Conservation (phyloP, 371 early-diverging fungal genomes). For the Phascolomyces articulosus region DNA sequence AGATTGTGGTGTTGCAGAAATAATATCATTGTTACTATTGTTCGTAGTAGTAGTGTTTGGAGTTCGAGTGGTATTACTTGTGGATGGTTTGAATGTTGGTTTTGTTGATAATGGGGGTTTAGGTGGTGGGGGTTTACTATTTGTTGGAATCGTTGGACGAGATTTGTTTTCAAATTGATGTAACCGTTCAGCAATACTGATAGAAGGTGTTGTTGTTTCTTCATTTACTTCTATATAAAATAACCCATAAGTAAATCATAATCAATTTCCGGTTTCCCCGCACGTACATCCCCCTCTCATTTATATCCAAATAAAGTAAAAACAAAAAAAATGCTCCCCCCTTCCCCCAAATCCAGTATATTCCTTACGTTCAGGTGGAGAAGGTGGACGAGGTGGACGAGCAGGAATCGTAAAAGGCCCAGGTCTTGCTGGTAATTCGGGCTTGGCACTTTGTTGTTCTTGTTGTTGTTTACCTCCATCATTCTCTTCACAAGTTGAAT, state of each 20-base stretch:
- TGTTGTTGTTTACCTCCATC: neutral
- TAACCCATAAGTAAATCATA: neutral
- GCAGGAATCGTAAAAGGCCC: slow-evolving; percentile 19
- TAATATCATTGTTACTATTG: neutral
- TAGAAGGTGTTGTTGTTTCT: slow-evolving; percentile 3
- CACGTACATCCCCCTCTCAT: no score
- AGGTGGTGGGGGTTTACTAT: slow-evolving; percentile 23
- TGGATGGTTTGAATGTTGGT: slow-evolving; percentile 9
- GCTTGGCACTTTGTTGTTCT: slow-evolving; percentile 1
- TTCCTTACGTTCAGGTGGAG: slow-evolving; percentile 1
- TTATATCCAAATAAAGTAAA: neutral
- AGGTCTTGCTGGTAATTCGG: neutral
- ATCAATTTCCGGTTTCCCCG: no score
- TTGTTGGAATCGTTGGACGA: neutral
- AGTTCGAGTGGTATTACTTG: neutral
- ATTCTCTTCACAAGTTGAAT: slow-evolving; percentile 5
- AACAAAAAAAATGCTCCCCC: neutral
- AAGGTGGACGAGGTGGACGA: slow-evolving; percentile 14
- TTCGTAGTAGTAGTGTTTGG: neutral
- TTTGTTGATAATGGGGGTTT: slow-evolving; percentile 30
- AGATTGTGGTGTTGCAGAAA: slow-evolving; percentile 7
- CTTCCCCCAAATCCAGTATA: no score
- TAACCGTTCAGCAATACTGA: slow-evolving; percentile 21
- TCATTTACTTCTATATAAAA: neutral
- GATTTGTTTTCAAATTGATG: slow-evolving; percentile 16